Evolutionary conservation across 768 basidiomycete species (phyloP).

Genomic region (Epithele typhae): DNA sequence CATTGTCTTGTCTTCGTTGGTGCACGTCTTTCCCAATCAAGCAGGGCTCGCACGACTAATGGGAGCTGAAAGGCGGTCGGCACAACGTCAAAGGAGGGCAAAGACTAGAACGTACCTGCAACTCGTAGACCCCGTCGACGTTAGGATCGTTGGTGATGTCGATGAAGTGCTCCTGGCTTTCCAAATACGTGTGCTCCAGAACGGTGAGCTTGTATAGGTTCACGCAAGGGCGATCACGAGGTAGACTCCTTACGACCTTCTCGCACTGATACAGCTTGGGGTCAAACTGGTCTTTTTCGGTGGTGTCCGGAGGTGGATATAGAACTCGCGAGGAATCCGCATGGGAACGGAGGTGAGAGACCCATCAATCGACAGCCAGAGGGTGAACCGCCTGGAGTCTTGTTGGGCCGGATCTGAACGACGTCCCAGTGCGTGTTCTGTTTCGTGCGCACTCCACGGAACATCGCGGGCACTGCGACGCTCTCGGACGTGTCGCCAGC

Average conservation of each 20-base stretch:
- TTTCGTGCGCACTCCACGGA: conserved; percentile 54
- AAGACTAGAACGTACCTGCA: conserved; percentile 72
- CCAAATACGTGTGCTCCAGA: conserved; percentile 77
- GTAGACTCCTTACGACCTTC: conserved; percentile 72
- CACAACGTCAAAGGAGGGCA: not conserved
- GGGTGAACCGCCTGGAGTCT: conserved; percentile 75
- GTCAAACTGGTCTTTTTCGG: conserved; percentile 63
- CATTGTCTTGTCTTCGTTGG: conserved; percentile 55
- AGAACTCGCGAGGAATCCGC: conserved; percentile 88
- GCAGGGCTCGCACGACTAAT: conserved; percentile 71
- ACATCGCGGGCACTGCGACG: conserved; percentile 64
- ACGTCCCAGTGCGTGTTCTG: conserved; percentile 80
- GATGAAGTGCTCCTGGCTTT: conserved; percentile 87
- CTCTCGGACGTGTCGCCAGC: conserved; percentile 45
- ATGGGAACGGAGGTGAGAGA: conserved; percentile 78
- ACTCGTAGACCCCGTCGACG: conserved; percentile 92
- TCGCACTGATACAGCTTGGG: conserved; percentile 66
- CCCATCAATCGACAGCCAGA: conserved; percentile 85
- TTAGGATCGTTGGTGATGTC: conserved; percentile 91
- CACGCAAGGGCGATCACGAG: conserved; percentile 68
- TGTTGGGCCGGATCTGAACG: conserved; percentile 80
- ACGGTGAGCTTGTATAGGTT: conserved; percentile 84
- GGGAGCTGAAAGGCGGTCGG: conserved; percentile 54
- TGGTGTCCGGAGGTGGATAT: conserved; percentile 79
- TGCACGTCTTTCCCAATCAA: conserved; percentile 84